These are phyloP conservation scores for Leccinum fuscescens DNA, from an alignment of 1,284 basidiomycete species.

Conservation along the genomic window DNA sequence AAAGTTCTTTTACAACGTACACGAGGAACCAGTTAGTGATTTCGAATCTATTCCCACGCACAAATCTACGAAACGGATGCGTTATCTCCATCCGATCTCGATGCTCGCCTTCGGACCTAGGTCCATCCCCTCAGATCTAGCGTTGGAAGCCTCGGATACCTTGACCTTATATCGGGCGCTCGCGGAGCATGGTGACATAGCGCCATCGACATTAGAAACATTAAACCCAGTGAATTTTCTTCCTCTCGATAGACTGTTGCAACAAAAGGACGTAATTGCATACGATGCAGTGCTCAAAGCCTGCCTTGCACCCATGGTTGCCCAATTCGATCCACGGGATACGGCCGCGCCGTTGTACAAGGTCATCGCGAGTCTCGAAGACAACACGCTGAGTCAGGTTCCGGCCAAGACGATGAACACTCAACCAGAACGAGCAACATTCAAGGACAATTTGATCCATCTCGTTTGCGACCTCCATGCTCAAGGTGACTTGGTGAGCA, in stretches of 20 bases:
- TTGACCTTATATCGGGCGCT: constrained; percentile 51
- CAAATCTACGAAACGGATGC: constrained; percentile 38
- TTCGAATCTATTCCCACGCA: constrained; percentile 43
- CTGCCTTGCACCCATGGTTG: constrained; percentile 40
- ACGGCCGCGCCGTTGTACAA: constrained; percentile 35
- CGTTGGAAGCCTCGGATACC: constrained; percentile 59
- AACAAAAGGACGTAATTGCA: constrained; percentile 55
- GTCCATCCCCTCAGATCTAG: constrained; percentile 56
- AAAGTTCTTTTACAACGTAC: constrained; percentile 56
- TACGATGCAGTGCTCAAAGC: constrained; percentile 57
- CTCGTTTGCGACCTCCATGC: constrained; percentile 56
- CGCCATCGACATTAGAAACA: constrained; percentile 29
- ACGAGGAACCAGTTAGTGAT: constrained; percentile 8
- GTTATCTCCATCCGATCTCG: constrained; percentile 61
- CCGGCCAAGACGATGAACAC: constrained; percentile 29
- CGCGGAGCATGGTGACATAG: constrained; percentile 15
- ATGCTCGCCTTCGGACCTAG: constrained; percentile 49
- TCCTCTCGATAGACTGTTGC: constrained; percentile 37
- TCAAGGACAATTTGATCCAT: constrained; percentile 45
- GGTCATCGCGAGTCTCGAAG: constrained; percentile 44
- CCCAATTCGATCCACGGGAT: constrained; percentile 38
- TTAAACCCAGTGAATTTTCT: constrained; percentile 52
- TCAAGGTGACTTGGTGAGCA: constrained; percentile 49
- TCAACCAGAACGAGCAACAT: constrained; percentile 31
- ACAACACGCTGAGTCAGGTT: constrained; percentile 32